These are phyloP conservation scores for Brassica hybrid DNA, from an alignment of 441 rosid species.

Conservation along the genomic window DNA sequence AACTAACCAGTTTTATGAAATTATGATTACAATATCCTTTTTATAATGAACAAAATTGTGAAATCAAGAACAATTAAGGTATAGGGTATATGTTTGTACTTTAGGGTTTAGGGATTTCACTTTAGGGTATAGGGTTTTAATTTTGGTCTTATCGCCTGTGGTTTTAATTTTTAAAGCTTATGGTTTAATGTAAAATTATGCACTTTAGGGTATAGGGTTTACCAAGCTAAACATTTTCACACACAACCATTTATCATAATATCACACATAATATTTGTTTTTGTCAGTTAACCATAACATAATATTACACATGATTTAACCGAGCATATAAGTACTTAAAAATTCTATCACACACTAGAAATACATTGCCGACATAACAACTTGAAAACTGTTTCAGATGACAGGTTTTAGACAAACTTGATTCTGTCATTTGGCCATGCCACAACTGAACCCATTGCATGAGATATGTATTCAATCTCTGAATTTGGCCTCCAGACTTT, in stretches of 20 bases:
- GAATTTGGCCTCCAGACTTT: neutral
- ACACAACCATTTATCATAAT: neutral
- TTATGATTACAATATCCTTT: too few relatives aligned
- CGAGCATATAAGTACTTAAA: neutral
- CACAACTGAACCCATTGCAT: neutral
- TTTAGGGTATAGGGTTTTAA: neutral
- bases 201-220: neutral
- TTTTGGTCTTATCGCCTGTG: neutral
- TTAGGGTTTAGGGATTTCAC: neutral
- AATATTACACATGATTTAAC: neutral
- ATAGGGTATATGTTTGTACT: too few relatives aligned
- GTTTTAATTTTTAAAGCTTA: neutral
- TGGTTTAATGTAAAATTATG: neutral
- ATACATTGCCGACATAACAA: neutral
- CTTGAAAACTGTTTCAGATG: neutral
- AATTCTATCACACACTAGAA: neutral
- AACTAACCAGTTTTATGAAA: too few relatives aligned
- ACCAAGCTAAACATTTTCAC: too few relatives aligned
- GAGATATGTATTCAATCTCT: neutral
- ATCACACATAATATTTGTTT: neutral
- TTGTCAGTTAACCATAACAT: neutral
- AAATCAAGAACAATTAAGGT: too few relatives aligned
- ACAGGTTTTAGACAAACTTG: neutral
- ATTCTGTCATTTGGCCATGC: slow-evolving; percentile 10
- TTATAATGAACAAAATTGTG: too few relatives aligned